Evolutionary conservation across 2,329 filamentous ascomycete genomes (phyloP), one percentile per base, ranked within the genome.

Genomic region (Parastagonospora nodorum): DNA sequence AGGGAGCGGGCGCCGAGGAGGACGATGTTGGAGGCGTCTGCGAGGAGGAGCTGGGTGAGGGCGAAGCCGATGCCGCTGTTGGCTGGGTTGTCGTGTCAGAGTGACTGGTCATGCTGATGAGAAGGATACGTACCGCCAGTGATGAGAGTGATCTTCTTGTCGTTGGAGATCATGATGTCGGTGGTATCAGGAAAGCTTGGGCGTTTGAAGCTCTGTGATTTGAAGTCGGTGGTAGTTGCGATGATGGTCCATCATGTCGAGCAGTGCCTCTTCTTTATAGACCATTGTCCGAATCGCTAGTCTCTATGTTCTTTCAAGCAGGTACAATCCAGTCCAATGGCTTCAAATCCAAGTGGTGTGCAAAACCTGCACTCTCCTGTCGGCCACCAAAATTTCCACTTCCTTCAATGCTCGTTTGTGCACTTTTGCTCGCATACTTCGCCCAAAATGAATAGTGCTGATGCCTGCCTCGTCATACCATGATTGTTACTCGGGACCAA

Each of bases 31-130:
- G 57, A 55, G n/a, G 51, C 56, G 12, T 71, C 53, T 4, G 69
- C 55, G 6, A 77, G 69, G 3, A 75, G 69, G 27, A 72, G 65
- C 45, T 71, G 60, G 10, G 73, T 73, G 6, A 78, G 69, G 48
- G 77, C 77, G 49, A 75, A 74, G 29, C 80, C 79, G 30, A 82
- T 78, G 46, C 80, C 79, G 39, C 71, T 68, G 54, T 77, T 82
- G 30, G 73, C 77, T 50, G 16, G 12, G 24, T 12, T 4, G 27
- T 3, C 11, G 6, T 16, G 29, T 49, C n/a, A 45, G 35, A 31
- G 28, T 33, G 19, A 30, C 14, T 37, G 42, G 37, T 29, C 5
- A 9, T 15, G 16, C 14, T 12, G 40, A 15, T 12, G 24, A 16
- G 32, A 12, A 33, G 5, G 12, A n/a, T 45, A 38, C 58, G 10